Evolutionary conservation across 129 eudicot species (phyloP), one percentile per base, ranked within the genome.

Genomic region (Arctium minus): DNA sequence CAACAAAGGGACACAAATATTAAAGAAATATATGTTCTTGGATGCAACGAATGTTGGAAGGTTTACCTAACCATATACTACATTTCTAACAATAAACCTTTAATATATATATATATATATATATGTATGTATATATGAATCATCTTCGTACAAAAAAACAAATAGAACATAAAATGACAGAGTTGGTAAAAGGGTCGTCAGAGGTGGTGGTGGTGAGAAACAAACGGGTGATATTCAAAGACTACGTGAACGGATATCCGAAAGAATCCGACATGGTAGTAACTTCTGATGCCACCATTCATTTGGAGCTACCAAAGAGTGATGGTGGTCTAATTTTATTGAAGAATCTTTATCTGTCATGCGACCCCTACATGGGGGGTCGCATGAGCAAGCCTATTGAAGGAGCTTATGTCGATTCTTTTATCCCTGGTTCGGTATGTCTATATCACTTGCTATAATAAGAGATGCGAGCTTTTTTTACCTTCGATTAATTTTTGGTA

Each of bases 211-310:
- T 18, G 40, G 78, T 70, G 77, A 77, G 78, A 83, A 83, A 83
- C 86, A 77, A 70, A 69, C 82, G 69, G 31, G 86, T 83, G 82
- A 76, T 83, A 77, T 38, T 83, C 86, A 77, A 77, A 83, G 82
- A 76, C 62, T 83, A 76, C 60, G 70, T 83, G 13, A 83, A 77
- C 4, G 86, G 86, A 62, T 70, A 37, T 37, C 78, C 82, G 0
- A 77, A 38, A 50, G 70, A 18, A 50, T 70, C 82, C 1, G 82
- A 82, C 32, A 82, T 82, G 81, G 71, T 70, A 10, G 42, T 82
- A n/a, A 76, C 72, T 27, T 82, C 72, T 2, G 81, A 82, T 76
- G 44, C 77, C 72, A 76, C 86, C 81, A 76, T 76, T 38, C 12
- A 62, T 69, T 82, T 82, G 62, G 81, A 82, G 86, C 56, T 82